Evolutionary conservation across 2,329 filamentous ascomycete genomes (phyloP), one percentile per base, ranked within the genome.

Genomic region (Hirsutella rhossiliensis): DNA sequence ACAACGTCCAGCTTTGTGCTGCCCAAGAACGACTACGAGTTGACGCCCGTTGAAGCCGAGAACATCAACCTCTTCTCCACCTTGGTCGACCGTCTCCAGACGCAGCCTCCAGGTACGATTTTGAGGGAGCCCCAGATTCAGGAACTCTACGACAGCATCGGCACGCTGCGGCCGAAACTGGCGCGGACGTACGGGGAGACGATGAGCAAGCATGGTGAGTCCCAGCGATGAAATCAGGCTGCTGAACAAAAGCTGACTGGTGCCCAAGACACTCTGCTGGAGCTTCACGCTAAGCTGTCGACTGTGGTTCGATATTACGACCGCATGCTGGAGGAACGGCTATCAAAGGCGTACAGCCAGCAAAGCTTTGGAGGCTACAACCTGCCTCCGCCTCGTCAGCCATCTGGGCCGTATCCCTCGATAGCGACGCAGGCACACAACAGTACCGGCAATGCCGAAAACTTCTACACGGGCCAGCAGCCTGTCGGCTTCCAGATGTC

Each of bases 251-350:
- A 36, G 29, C 48, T 59, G 47, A 61, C 48, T 13, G 15, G 38
- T 12, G 18, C 4, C 37, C 15, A 48, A 92, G 89, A 98, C 61
- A 92, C 90, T 1, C 73, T 98, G 11, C 76, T 97, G 20, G 92
- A 98, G 61, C 71, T 98, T 0, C 92, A 98, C 60, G 85, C 88
- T 17, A 98, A 98, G 61, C 71, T 98, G 20, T 92, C 90, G 0
- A 96, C 90, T 0, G 92, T 97, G 23, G 92, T 98, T 5, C 80
- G 92, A 30, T 97, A 97, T 60, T 98, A 98, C 59, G 92, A 98
- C 62, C 81, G 88, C 36, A 97, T 98, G 92, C 74, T 98, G 15
- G 92, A 98, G 63, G 92, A 98, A 50, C 80, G 92, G 34, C 72
- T 98, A 23, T 94, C 88, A 9, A 94, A 84, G 61, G 90, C 92